These are phyloP conservation scores for Colletotrichum sp. DNA, from an alignment of 2,329 filamentous ascomycete species.

Conservation along the genomic window DNA sequence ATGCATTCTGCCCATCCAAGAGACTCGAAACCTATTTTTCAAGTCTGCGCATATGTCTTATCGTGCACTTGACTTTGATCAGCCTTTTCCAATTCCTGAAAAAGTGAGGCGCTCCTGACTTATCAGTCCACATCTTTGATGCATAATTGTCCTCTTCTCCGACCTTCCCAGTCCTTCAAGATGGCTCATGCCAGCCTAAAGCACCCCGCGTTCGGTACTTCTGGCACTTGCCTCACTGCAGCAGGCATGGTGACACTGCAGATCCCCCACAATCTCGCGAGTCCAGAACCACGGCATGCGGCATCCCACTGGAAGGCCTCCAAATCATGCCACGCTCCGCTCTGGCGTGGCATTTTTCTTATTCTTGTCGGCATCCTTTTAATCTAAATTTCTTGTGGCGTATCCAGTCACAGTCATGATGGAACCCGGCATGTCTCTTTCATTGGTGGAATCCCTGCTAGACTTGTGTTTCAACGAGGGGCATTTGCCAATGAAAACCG, in stretches of 20 bases:
- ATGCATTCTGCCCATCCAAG: not conserved
- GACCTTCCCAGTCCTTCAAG: not conserved
- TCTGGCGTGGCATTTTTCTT: not conserved
- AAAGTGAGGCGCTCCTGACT: not conserved
- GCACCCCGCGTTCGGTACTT: not conserved
- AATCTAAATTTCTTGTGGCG: not conserved
- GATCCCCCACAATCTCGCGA: not conserved
- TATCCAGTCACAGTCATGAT: not conserved
- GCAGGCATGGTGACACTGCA: not conserved
- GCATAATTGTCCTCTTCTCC: not conserved
- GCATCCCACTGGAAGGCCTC: not conserved
- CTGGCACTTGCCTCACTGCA: not conserved
- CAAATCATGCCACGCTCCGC: not conserved
- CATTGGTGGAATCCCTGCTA: not conserved
- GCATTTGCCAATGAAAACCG: not conserved
- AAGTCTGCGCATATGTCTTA: accelerated
- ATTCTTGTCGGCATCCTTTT: not conserved
- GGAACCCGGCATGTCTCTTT: not conserved
- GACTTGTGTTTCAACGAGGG: not conserved
- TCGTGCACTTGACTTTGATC: not conserved
- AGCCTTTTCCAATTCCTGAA: not conserved
- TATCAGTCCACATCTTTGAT: not conserved
- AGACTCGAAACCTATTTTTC: not conserved
- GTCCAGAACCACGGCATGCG: not conserved
- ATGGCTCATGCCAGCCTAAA: not conserved